Percentiles rank a stretch among this genome's conserved stretches.
Conservation (phyloP, 257 asterid genomes). For the Paraleonurus japonicus region DNA sequence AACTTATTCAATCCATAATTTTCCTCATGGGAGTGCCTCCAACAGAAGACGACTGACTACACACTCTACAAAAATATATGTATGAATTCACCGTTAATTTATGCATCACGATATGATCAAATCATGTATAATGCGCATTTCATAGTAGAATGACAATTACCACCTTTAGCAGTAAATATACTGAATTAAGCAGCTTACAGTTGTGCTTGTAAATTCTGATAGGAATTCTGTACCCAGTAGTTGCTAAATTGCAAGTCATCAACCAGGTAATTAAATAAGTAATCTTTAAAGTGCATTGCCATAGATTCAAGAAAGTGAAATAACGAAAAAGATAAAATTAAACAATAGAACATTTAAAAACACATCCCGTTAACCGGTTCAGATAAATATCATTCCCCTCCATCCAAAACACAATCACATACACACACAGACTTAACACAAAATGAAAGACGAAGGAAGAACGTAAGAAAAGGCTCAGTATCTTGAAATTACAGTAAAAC, state of each 20-base stretch:
- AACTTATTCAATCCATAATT: slow-evolving; percentile 13
- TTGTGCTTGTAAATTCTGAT: not conserved
- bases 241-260: not conserved
- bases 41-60: not conserved
- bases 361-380: not conserved
- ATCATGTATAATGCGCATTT: not conserved
- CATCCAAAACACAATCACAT: not conserved
- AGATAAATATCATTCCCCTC: not conserved
- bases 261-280: not conserved
- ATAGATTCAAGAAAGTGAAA: not conserved
- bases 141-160: not conserved
- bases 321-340: not conserved
- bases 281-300: not conserved
- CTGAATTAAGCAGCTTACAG: not conserved
- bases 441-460: not conserved
- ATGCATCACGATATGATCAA: not conserved
- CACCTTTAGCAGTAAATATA: slow-evolving; percentile 2
- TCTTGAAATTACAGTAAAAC: not conserved
- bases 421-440: not conserved
- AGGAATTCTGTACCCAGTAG: not conserved
- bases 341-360: not conserved
- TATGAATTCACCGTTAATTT: not conserved
- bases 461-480: not conserved
- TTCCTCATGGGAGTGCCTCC: slow-evolving; percentile 11
- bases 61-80: slow-evolving; percentile 19